Conservation (phyloP, 768 basidiomycete species). For the Termitomyces sp. region DNA sequence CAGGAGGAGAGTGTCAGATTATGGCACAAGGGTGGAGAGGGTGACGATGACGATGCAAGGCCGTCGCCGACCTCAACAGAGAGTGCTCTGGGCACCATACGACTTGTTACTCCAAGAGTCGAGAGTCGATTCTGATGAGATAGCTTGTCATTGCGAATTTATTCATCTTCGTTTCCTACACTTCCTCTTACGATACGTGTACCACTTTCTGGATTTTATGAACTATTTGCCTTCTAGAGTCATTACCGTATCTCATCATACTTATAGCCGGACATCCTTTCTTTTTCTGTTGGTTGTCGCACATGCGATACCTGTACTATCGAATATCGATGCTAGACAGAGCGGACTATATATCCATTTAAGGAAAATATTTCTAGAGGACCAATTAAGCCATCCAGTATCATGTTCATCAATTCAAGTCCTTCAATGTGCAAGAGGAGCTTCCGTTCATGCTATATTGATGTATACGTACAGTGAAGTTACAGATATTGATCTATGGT, state of each 20-base stretch:
- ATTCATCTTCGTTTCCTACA: not conserved
- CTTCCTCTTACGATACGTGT: not conserved
- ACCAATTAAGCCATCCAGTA: too few species aligned
- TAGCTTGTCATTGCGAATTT: not conserved
- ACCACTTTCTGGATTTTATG: constrained; percentile 1
- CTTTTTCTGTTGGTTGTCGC: not conserved
- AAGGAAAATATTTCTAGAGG: not conserved
- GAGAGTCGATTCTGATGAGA: constrained; percentile 9
- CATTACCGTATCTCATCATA: constrained; percentile 2
- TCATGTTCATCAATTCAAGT: too few species aligned
- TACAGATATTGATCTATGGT: constrained; percentile 7
- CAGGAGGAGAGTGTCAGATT: constrained; percentile 56
- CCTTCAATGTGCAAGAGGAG: not conserved
- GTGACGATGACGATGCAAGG: constrained; percentile 14
- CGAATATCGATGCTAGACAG: constrained; percentile 1
- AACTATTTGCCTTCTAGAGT: constrained; percentile 1
- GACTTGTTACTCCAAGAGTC: constrained; percentile 12
- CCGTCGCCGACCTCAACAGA: constrained; percentile 7
- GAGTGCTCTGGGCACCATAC: constrained; percentile 7
- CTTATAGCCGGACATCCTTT: constrained; percentile 9
- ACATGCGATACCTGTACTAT: constrained; percentile 6
- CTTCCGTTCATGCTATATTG: not conserved
- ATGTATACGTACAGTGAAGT: constrained; percentile 7
- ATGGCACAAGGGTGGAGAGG: constrained; percentile 28
- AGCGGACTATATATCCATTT: not conserved